phyloP scores from a whole-genome alignment of 2,329 filamentous ascomycete species.

The Akanthomyces dipterigenus region DNA sequence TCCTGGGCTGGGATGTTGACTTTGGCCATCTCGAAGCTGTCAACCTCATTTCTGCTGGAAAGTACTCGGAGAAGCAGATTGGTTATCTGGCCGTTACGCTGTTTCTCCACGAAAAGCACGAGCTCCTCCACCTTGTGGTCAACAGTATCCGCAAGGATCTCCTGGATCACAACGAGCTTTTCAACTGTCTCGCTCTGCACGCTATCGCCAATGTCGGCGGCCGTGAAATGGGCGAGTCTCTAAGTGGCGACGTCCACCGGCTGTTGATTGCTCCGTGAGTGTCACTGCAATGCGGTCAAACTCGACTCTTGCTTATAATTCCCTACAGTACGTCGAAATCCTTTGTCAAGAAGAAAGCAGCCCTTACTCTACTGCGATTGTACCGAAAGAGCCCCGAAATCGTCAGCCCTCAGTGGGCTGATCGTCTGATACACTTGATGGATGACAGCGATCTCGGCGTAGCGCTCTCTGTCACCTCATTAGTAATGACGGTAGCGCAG shows the following conservation, averaged over 20 bases:
- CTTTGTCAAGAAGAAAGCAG: conserved; percentile 99
- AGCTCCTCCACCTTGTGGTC: conserved; percentile 89
- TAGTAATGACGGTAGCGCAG: conserved; percentile 90
- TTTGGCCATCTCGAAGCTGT: conserved; percentile 98
- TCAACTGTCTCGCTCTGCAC: conserved; percentile 93
- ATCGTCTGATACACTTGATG: conserved; percentile 98
- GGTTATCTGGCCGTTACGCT: conserved; percentile 96
- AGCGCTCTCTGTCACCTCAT: conserved; percentile 86
- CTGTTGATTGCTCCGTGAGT: conserved; percentile 89
- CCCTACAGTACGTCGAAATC: conserved; percentile 64
- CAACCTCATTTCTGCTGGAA: conserved; percentile 91
- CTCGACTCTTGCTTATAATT: background rate
- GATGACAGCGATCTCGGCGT: conserved; percentile 93
- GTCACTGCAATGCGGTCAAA: background rate
- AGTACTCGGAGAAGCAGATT: conserved; percentile 99
- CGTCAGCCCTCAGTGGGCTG: conserved; percentile 93
- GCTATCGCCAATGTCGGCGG: conserved; percentile 97
- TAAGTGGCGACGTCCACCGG: conserved; percentile 86
- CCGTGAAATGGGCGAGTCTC: conserved; percentile 91
- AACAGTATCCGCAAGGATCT: conserved; percentile 98
- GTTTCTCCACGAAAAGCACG: conserved; percentile 95
- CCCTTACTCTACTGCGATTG: conserved; percentile 81
- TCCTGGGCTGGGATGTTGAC: conserved; percentile 97
- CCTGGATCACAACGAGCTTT: conserved; percentile 89
- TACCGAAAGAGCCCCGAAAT: conserved; percentile 94